Evolutionary conservation across 352 stramenopile species (phyloP), one percentile per base, ranked within the genome.

Genomic region (Phytophthora fragariaefolia): DNA sequence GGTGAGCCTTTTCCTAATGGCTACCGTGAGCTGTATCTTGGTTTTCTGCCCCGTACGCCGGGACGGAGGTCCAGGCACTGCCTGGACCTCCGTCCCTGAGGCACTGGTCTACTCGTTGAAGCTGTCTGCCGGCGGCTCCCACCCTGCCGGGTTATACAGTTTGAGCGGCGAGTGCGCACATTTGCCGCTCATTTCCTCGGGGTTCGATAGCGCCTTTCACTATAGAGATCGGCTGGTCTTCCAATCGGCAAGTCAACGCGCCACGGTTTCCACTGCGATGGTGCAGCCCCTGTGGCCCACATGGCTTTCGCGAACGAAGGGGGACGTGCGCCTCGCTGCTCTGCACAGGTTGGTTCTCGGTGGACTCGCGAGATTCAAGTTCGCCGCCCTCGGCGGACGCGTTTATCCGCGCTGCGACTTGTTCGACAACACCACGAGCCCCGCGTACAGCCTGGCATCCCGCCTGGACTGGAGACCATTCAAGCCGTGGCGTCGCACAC

Each of bases 291-390:
- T 61, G 45, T n/a, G 55, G 12, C 32, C 69, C 69, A 74, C 65
- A 77, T 77, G 69, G 64, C 52, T 58, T 74, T 68, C 49, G 46
- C 69, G 64, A 77, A 77, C 54, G 42, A 30, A 64, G 43, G 47
- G 52, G 23, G 63, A 69, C 53, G 55, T 58, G 60, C 45, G 17
- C 45, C 51, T 23, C 59, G 46, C 52, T 73, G 51, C 63, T 72
- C 26, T 76, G 58, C 63, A 51, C 63, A 13, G 34, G 15, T 58
- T 76, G 52, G 62, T 70, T 73, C 69, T 76, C 58, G 64, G 54
- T 76, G 68, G 56, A 72, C 51, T 67, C 62, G 42, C 36, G 47
- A 68, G 36, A 68, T 72, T 69, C 61, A 63, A 66, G 61, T 66
- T 45, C 62, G 20, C 52, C 40, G 32, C 34, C 38, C 22, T 70